Evolutionary conservation across 208 protist species (phyloP), one percentile per base, ranked within the genome.

Genomic region (Trypanosoma mega): DNA sequence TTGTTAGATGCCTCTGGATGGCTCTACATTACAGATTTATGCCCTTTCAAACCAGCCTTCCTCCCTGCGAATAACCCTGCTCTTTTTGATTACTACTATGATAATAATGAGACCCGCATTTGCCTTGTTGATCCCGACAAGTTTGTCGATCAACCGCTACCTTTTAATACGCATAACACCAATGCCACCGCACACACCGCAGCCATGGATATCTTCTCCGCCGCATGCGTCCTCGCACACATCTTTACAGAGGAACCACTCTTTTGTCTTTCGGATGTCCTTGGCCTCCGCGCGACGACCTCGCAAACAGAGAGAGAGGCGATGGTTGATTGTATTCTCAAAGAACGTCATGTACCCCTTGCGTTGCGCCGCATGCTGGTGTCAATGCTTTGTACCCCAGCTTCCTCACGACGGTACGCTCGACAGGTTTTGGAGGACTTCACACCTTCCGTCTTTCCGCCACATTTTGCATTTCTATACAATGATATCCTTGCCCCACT

Each of bases 91-190:
- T 94, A 93, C 60, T 96, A 85, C 72, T 97, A 96, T 61, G 85
- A 96, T 56, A 91, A 82, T 0, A 85, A 87, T 24, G 88, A 94
- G 58, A 82, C 70, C 9, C 78, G 79, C 37, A 67, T 77, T 14
- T 97, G 93, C 72, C 92, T 70, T 48, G 48, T 92, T 20, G 86
- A 86, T 8, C 90, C 90, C 9, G 93, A 97, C 63, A 90, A 95
- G 47, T 94, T 96, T 65, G 60, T 68, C 36, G 75, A 87, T 23
- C 41, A 43, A 11, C 43, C 61, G 24, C 2, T 46, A 24, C 30
- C 20, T 14, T 74, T 71, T 23, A 76, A 69, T 37, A 61, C 65
- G 14, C 53, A 50, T 11, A 86, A 89, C 29, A 6, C 90, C 16
- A 94, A 94, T 61, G 62, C 85, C 18, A 71, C 73, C 24, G 63